phyloP scores from a whole-genome alignment of 306 rosid species.

The Casuarina cunninghamiana region DNA sequence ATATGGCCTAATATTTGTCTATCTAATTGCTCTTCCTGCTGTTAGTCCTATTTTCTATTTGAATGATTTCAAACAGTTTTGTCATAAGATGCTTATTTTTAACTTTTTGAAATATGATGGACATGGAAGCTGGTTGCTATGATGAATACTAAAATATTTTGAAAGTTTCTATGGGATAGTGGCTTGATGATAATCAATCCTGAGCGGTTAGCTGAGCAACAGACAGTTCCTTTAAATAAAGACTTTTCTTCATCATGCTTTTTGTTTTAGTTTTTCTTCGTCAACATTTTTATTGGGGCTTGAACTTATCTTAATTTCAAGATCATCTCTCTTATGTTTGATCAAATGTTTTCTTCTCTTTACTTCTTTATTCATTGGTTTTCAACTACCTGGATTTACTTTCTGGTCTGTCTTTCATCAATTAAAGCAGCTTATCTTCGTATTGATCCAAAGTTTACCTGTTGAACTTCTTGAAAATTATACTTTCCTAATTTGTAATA shows the following conservation, averaged over 20 bases:
- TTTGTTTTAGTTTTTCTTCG: not conserved
- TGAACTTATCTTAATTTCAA: not conserved
- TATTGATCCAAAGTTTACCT: no score
- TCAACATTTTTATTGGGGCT: not conserved
- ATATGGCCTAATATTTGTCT: not conserved
- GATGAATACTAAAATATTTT: conserved; percentile 7
- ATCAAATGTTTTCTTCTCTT: not conserved
- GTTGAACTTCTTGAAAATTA: no score
- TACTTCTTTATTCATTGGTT: not conserved
- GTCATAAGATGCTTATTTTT: not conserved
- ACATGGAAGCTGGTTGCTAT: conserved; percentile 3
- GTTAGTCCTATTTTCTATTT: not conserved
- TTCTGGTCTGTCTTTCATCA: no score
- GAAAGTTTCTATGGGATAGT: not conserved
- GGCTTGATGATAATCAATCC: conserved; percentile 17
- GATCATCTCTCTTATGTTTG: not conserved
- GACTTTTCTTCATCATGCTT: not conserved
- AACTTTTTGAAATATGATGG: not conserved
- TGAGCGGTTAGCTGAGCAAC: conserved; percentile 31
- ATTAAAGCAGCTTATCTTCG: no score
- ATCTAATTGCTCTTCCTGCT: not conserved
- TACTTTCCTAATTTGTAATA: no score
- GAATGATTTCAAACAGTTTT: no score
- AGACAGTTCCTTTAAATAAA: not conserved
- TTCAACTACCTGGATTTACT: no score